These are phyloP conservation scores for Mortierella antarctica DNA, from an alignment of 192 early-diverging fungal genomes.

Conservation along the genomic window DNA sequence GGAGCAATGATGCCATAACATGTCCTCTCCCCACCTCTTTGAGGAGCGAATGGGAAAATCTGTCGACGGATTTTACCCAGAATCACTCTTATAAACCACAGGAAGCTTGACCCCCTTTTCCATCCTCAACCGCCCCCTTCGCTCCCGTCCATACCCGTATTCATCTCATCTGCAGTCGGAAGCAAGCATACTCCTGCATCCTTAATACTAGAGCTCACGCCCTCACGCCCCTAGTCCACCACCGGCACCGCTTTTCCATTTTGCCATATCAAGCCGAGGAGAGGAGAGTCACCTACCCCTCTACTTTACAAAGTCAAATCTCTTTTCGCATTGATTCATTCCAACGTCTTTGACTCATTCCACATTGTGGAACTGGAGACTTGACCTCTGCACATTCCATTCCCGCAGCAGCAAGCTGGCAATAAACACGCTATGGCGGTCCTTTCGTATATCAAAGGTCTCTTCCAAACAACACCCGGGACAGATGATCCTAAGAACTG, in stretches of 20 bases:
- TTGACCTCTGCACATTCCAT: no score
- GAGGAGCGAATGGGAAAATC: no score
- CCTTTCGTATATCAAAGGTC: not conserved
- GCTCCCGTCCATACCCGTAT: not conserved
- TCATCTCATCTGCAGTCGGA: not conserved
- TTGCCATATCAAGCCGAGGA: no score
- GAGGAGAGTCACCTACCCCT: not conserved
- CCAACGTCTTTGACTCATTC: not conserved
- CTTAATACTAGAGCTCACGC: no score
- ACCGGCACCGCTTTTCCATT: not conserved
- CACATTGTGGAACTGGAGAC: no score
- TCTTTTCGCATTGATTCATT: not conserved
- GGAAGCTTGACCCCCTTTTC: no score
- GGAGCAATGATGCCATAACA: no score
- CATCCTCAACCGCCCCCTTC: not conserved
- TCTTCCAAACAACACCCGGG: slow-evolving; percentile 1
- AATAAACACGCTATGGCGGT: not conserved
- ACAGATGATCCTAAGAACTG: slow-evolving; percentile 54
- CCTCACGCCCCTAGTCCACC: not conserved
- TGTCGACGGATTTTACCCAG: no score
- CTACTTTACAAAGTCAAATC: not conserved
- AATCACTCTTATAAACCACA: no score
- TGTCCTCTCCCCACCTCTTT: no score
- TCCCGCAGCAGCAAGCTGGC: no score
- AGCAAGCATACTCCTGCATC: no score